Conservation (phyloP, 805 yeast genomes). For the Yamadazyma endophytica region DNA sequence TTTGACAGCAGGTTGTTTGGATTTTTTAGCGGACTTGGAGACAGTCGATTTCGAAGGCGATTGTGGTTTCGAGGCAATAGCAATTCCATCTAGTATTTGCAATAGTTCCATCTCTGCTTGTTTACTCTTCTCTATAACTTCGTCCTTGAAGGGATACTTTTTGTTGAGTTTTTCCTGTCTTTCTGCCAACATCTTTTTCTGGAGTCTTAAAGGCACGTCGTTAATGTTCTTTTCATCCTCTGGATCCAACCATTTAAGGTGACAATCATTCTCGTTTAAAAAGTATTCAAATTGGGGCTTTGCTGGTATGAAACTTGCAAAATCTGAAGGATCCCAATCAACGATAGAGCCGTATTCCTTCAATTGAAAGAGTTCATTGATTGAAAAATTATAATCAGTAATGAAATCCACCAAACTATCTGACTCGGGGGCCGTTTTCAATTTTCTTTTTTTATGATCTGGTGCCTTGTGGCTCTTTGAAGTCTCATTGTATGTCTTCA, state of each 20-base stretch:
- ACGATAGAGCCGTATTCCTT: slow-evolving; percentile 57
- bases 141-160: slow-evolving; percentile 33
- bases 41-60: background rate
- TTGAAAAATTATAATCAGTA: slow-evolving; percentile 43
- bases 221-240: slow-evolving; percentile 19
- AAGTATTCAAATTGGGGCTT: slow-evolving; percentile 33
- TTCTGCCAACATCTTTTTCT: slow-evolving; percentile 34
- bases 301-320: slow-evolving; percentile 16
- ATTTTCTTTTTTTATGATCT: slow-evolving; percentile 11
- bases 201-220: slow-evolving; percentile 36
- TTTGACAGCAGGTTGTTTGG: background rate
- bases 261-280: slow-evolving; percentile 20
- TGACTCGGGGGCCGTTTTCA: slow-evolving; percentile 9
- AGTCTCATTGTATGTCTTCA: background rate
- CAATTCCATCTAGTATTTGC: slow-evolving; percentile 1
- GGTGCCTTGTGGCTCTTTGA: background rate
- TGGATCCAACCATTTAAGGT: slow-evolving; percentile 29
- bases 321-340: slow-evolving; percentile 56
- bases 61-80: background rate
- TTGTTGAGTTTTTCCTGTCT: slow-evolving; percentile 24
- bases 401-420: slow-evolving; percentile 38
- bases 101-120: slow-evolving; percentile 17
- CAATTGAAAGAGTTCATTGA: slow-evolving; percentile 63
- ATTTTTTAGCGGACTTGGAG: slow-evolving; percentile 2
- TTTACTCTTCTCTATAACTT: slow-evolving; percentile 21